Evolutionary conservation across 2,329 filamentous ascomycete genomes (phyloP).

Genomic region (Botrytis sinoallii): DNA sequence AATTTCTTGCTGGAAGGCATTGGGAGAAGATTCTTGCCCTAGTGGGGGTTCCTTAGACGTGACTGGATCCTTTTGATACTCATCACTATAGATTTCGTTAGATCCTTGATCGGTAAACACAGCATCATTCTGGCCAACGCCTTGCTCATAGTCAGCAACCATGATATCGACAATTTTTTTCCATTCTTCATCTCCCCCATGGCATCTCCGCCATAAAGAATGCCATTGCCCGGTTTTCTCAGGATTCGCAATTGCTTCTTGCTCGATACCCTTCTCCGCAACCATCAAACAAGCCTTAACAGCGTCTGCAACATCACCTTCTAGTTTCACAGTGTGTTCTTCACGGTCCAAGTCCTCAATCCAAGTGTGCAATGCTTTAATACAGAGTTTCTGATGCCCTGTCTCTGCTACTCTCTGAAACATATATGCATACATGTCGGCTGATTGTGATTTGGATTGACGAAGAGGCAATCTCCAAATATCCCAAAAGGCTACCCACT

Average conservation of each 20-base stretch:
- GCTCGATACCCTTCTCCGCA: slow-evolving; percentile 46
- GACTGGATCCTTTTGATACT: neutral
- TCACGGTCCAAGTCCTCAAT: slow-evolving; percentile 60
- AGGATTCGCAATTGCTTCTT: slow-evolving; percentile 20
- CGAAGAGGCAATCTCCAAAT: slow-evolving; percentile 55
- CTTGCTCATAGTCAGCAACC: slow-evolving; percentile 3
- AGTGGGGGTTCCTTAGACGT: neutral
- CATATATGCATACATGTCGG: slow-evolving; percentile 53
- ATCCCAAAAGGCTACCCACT: slow-evolving; percentile 60
- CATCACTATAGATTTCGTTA: neutral
- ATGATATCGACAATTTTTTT: neutral
- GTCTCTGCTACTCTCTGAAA: slow-evolving; percentile 50
- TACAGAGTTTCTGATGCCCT: slow-evolving; percentile 44
- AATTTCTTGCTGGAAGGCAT: neutral
- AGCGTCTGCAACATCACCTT: slow-evolving; percentile 45
- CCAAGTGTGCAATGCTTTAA: slow-evolving; percentile 49
- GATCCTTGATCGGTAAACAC: neutral
- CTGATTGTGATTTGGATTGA: slow-evolving; percentile 47
- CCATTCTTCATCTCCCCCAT: slow-evolving; percentile 7
- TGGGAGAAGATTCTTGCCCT: neutral
- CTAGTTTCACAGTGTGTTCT: slow-evolving; percentile 46
- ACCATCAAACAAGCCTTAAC: slow-evolving; percentile 54
- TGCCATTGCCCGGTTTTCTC: slow-evolving; percentile 26
- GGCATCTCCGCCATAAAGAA: slow-evolving; percentile 25
- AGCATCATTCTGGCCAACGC: neutral